phyloP scores from a whole-genome alignment of 345 rosid species.

The Luvunga scandens region DNA sequence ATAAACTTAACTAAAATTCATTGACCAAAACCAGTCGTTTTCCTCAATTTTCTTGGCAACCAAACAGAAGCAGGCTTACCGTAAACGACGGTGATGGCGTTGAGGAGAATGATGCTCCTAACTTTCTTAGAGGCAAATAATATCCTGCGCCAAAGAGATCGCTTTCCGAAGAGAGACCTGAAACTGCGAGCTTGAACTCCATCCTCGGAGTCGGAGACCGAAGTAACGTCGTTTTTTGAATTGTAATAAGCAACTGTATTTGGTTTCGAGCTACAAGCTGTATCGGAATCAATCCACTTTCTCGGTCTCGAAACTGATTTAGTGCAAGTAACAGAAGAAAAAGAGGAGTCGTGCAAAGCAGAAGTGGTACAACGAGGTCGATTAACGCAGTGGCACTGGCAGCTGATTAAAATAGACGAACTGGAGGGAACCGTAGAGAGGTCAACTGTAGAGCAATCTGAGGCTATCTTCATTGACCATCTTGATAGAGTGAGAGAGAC shows the following conservation, averaged over 20 bases:
- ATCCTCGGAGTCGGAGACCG: constrained; percentile 8
- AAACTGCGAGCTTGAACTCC: constrained; percentile 1
- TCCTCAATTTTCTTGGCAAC: background rate
- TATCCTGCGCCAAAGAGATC: constrained; percentile 36
- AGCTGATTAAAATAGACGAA: background rate
- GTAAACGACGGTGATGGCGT: constrained; percentile 45
- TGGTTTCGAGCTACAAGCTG: background rate
- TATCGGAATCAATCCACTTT: background rate
- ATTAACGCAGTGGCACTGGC: background rate
- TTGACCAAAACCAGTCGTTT: background rate
- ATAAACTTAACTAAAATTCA: too few relatives aligned
- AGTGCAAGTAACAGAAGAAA: background rate
- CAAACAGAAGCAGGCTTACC: constrained; percentile 27
- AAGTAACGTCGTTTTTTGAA: constrained; percentile 1
- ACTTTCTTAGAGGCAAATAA: constrained; percentile 42
- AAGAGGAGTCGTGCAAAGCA: background rate
- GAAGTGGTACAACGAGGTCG: constrained; percentile 11
- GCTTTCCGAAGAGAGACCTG: constrained; percentile 34
- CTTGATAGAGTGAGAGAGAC: constrained; percentile 15
- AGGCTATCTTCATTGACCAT: constrained; percentile 7
- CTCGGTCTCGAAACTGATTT: background rate
- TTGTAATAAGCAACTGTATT: background rate
- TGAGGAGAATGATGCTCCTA: constrained; percentile 53
- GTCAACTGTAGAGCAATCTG: constrained; percentile 5
- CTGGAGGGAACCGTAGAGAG: background rate